Conservation (phyloP, 1,139 yeast genomes). For the Sugiyamaella grinbergsii region DNA sequence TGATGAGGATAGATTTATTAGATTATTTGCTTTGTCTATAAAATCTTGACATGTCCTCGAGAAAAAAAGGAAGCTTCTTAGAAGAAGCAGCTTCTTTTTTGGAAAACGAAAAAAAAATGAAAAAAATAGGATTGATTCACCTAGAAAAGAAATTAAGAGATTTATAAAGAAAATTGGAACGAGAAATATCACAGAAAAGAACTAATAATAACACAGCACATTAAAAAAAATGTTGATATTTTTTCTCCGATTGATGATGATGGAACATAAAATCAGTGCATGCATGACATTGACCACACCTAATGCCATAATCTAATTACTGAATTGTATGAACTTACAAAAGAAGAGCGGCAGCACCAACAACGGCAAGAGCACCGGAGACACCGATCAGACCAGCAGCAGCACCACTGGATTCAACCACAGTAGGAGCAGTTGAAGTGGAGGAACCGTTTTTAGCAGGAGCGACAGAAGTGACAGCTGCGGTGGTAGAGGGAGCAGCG, state of each 20-base stretch:
- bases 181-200: too few species aligned
- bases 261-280: neutral
- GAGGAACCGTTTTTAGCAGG: slow-evolving; percentile 18
- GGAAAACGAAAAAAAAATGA: too few species aligned
- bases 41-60: too few species aligned
- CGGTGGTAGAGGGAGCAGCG: slow-evolving; percentile 15
- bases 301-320: slow-evolving; percentile 6
- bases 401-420: slow-evolving; percentile 21
- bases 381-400: slow-evolving; percentile 18
- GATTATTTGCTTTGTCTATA: too few species aligned
- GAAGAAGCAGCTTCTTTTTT: too few species aligned
- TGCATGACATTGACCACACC: neutral
- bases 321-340: slow-evolving; percentile 17
- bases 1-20: too few species aligned
- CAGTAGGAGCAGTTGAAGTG: slow-evolving; percentile 21
- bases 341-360: slow-evolving; percentile 25
- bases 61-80: too few species aligned
- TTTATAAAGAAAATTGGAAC: too few species aligned
- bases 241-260: neutral
- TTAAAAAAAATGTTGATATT: too few species aligned
- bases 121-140: too few species aligned
- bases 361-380: slow-evolving; percentile 25
- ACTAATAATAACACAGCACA: too few species aligned
- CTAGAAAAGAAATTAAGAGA: too few species aligned
- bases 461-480: slow-evolving; percentile 22